Evolutionary conservation across 805 yeast genomes (phyloP), one percentile per base, ranked within the genome.

Genomic region (Jamesozyma hellenica): DNA sequence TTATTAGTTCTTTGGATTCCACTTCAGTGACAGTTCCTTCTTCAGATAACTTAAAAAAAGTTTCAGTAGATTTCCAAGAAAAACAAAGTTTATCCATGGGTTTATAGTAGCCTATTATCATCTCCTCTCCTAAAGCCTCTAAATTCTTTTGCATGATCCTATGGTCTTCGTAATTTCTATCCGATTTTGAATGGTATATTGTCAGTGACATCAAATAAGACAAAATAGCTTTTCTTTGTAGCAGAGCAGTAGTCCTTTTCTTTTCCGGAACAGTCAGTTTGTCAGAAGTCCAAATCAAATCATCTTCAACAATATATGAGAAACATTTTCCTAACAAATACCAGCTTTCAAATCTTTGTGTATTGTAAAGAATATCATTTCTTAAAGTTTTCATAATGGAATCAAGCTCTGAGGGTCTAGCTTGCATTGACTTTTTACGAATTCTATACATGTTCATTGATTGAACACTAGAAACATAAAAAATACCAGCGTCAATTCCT

Each of bases 251-350:
- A 0, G 62, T 56, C 3, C 62, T 61, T 51, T 80, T 80, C 44
- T 77, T 69, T 5, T 82, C 92, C 0, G 67, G 53, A 0, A 72
- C 67, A 38, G 79, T 79, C 28, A 86, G 61, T 51, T 82, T 82
- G 50, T 88, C 96, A 0, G 95, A 78, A 1, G 90, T 82, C 94
- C 95, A 86, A n/a, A 84, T 76, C 41, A 92, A 61, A 46, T 85
- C 95, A 56, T 87, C 95, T 47, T 90, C 96, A 0, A 82, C 94
- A 31, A 83, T 63, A 42, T 68, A 77, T 0, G 87, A 79, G 49
- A 72, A 87, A 0, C 90, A 78, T 52, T 80, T 86, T 0, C 94
- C 95, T 12, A 92, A 56, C 1, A 85, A 68, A 31, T 77, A 65
- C 99, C 99, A 92, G 8, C 84, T 76, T 58, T 92, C 98, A 35